Conservation (phyloP, 768 basidiomycete species). For the Mycena haematopus region DNA sequence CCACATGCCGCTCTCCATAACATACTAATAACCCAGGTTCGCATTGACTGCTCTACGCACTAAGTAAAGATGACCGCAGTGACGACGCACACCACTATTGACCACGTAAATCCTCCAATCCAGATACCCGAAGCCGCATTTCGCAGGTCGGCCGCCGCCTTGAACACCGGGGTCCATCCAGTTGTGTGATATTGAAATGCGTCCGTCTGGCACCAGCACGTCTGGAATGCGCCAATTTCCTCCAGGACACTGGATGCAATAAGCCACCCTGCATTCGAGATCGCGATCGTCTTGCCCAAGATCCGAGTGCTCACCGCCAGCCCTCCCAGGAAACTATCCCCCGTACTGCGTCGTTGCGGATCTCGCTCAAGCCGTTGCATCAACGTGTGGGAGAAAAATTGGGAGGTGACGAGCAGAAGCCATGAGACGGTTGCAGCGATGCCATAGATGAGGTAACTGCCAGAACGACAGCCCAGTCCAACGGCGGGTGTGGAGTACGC, state of each 20-base stretch:
- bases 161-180: conserved; percentile 23
- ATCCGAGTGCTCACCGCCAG: conserved; percentile 18
- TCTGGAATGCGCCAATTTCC: conserved; percentile 24
- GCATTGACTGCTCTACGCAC: no score
- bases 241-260: conserved; percentile 25
- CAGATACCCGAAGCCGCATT: background rate
- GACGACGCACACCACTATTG: conserved; percentile 4
- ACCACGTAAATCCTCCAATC: conserved; percentile 21
- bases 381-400: conserved; percentile 22
- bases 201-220: conserved; percentile 29
- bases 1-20: no score
- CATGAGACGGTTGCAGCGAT: conserved; percentile 35
- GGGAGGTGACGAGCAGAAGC: conserved; percentile 38
- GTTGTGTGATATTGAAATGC: conserved; percentile 4
- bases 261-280: conserved; percentile 27
- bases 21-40: no score
- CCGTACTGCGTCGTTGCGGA: background rate
- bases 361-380: conserved; percentile 20
- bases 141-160: conserved; percentile 6
- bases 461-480: conserved; percentile 42
- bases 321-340: background rate
- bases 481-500: conserved; percentile 30
- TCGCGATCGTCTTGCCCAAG: conserved; percentile 22
- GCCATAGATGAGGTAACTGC: conserved; percentile 39
- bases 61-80: conserved; percentile 6